A percentile compares a stretch with the other conserved stretches of the same genome.
Evolutionary conservation across 1,284 basidiomycete genomes (phyloP).

Genomic region (Anthracocystis panici-leucophaei): DNA sequence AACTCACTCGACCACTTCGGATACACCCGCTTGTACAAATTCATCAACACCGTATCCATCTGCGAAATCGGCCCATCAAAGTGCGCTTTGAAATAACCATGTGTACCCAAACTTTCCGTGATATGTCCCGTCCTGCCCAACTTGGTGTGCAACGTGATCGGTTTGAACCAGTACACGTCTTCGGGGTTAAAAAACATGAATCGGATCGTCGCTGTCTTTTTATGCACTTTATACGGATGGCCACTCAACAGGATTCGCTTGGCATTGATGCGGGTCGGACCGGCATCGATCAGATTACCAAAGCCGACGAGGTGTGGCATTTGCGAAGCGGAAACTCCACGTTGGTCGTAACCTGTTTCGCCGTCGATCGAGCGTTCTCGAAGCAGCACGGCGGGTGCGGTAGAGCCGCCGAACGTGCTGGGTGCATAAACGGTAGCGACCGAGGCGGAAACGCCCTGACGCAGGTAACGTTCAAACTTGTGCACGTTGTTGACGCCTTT

Average conservation of each 20-base stretch:
- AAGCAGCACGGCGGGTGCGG: conserved; percentile 60
- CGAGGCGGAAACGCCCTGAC: conserved; percentile 78
- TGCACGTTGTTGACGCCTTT: conserved; percentile 95
- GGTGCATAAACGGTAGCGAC: conserved; percentile 83
- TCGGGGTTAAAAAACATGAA: conserved; percentile 99
- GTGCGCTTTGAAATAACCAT: conserved; percentile 94
- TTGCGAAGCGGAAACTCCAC: conserved; percentile 63
- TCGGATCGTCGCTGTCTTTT: conserved; percentile 94
- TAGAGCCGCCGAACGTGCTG: conserved; percentile 81
- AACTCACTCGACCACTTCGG: conserved; percentile 77
- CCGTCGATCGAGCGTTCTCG: conserved; percentile 49
- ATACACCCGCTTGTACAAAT: conserved; percentile 77
- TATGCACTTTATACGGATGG: conserved; percentile 97
- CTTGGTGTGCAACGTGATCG: conserved; percentile 92
- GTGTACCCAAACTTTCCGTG: conserved; percentile 92
- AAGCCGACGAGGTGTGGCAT: conserved; percentile 82
- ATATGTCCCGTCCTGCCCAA: conserved; percentile 90
- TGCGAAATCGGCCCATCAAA: conserved; percentile 95
- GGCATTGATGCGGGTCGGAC: conserved; percentile 86
- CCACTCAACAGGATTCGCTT: conserved; percentile 94
- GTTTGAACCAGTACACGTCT: conserved; percentile 92
- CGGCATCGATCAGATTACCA: conserved; percentile 85
- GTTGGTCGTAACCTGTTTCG: conserved; percentile 63
- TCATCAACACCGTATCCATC: conserved; percentile 76
- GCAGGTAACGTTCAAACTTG: conserved; percentile 94